Evolutionary conservation across 2,329 filamentous ascomycete species (phyloP).

Genomic region (Penicillium sp.): DNA sequence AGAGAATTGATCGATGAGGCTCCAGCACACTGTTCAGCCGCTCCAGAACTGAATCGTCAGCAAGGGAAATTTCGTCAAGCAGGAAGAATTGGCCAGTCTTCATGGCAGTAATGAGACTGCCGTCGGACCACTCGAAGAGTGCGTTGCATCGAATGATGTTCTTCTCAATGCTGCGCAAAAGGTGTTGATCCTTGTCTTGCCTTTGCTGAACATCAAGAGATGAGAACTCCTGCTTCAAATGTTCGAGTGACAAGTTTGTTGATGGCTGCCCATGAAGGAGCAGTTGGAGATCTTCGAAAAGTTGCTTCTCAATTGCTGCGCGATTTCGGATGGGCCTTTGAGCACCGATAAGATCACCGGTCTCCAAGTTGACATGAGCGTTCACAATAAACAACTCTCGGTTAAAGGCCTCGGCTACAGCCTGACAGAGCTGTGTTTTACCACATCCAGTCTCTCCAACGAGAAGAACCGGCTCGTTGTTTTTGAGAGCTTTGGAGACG

Average conservation of each 20-base stretch:
- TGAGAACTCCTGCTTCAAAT: constrained; percentile 66
- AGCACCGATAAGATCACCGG: constrained; percentile 93
- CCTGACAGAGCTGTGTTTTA: constrained; percentile 95
- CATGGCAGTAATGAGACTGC: constrained; percentile 93
- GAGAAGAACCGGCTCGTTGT: constrained; percentile 91
- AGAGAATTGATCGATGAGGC: constrained; percentile 79
- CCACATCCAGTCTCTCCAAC: constrained; percentile 97
- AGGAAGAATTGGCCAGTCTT: constrained; percentile 87
- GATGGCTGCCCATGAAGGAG: constrained; percentile 47
- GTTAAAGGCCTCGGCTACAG: constrained; percentile 79
- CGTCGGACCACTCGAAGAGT: constrained; percentile 95
- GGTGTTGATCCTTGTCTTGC: constrained; percentile 55
- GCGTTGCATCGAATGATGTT: constrained; percentile 73
- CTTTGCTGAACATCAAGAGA: constrained; percentile 54
- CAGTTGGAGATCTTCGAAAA: constrained; percentile 66
- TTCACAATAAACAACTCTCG: constrained; percentile 89
- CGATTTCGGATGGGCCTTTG: constrained; percentile 91
- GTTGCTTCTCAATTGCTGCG: constrained; percentile 69
- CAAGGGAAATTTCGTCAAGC: constrained; percentile 95
- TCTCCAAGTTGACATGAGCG: constrained; percentile 97
- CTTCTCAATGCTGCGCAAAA: constrained; percentile 52
- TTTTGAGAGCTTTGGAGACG: constrained; percentile 82
- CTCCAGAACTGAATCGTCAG: constrained; percentile 96
- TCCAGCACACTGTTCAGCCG: constrained; percentile 96
- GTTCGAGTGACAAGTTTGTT: constrained; percentile 55